A percentile compares a stretch with the other conserved stretches of the same genome.
These are phyloP conservation scores for Penicillium lagena DNA, from an alignment of 495 filamentous ascomycete species.

Conservation along the genomic window DNA sequence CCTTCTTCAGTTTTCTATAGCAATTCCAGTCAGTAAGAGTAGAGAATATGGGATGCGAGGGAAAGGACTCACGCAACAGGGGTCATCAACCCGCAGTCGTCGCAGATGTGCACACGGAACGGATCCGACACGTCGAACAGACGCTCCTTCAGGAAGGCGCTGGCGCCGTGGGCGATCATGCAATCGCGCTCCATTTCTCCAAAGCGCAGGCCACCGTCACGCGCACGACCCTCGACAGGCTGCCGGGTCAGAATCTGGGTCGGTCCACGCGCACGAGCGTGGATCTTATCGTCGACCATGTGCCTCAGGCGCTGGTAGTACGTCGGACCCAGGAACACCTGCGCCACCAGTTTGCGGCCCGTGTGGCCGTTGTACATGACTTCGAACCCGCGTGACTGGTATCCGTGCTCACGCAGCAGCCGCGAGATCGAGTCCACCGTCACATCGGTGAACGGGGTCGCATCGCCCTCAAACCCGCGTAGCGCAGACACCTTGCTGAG, in stretches of 20 bases:
- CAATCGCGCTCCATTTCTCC: slow-evolving; percentile 99
- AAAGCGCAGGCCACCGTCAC: slow-evolving; percentile 97
- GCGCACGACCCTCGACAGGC: slow-evolving; percentile 95
- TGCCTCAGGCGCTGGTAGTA: slow-evolving; percentile 98
- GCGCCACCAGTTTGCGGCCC: slow-evolving; percentile 81
- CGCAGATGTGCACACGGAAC: slow-evolving; percentile 97
- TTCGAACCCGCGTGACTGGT: slow-evolving; percentile 95
- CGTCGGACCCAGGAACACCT: slow-evolving; percentile 95
- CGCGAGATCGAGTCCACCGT: slow-evolving; percentile 91
- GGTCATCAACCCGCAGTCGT: slow-evolving; percentile 98
- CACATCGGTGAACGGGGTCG: slow-evolving; percentile 96
- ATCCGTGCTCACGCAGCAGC: slow-evolving; percentile 84
- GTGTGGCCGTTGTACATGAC: slow-evolving; percentile 99
- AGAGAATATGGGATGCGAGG: background rate
- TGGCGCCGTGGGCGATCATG: slow-evolving; percentile 98
- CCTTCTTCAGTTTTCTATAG: slow-evolving; percentile 83
- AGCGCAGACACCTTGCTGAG: slow-evolving; percentile 90
- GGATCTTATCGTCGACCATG: slow-evolving; percentile 99
- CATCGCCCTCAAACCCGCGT: slow-evolving; percentile 90
- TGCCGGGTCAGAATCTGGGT: slow-evolving; percentile 96
- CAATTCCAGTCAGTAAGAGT: slow-evolving; percentile 20
- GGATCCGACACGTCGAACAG: slow-evolving; percentile 96
- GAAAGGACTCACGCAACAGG: slow-evolving; percentile 82
- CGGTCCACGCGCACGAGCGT: slow-evolving; percentile 89
- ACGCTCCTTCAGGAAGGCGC: slow-evolving; percentile 93